A percentile compares a stretch with the other conserved stretches of the same genome.
Conservation (phyloP, 2,329 filamentous ascomycete genomes). For the Harringtonia aguacate region DNA sequence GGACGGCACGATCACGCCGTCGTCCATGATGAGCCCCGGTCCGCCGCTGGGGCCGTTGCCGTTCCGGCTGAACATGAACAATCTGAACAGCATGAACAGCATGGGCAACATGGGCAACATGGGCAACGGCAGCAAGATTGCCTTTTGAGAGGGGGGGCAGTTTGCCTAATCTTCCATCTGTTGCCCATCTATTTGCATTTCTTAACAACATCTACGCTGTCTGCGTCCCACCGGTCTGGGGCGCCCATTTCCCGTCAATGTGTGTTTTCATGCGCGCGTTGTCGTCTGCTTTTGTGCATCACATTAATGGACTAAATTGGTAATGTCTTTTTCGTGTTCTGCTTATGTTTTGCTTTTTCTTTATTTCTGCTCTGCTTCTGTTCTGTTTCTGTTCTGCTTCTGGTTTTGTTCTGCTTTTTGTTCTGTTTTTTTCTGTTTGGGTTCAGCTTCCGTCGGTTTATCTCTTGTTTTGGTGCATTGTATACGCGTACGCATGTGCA, state of each 20-base stretch:
- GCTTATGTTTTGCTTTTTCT: neutral
- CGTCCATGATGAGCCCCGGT: constrained; percentile 19
- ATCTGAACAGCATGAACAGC: no score
- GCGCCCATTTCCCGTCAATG: no score
- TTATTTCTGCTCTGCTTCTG: neutral
- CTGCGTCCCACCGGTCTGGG: no score
- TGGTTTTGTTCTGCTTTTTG: neutral
- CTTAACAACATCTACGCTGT: no score
- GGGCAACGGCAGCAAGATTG: constrained; percentile 14
- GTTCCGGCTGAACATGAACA: constrained; percentile 19
- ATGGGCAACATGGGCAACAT: no score
- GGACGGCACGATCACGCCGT: constrained; percentile 19
- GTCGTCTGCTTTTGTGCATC: neutral
- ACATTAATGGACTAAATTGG: neutral
- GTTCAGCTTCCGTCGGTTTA: neutral
- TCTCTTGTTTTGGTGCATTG: neutral
- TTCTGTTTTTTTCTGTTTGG: neutral
- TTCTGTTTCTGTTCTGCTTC: neutral
- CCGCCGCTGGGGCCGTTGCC: constrained; percentile 14
- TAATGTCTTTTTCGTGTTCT: constrained; percentile 2
- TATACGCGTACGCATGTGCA: neutral
- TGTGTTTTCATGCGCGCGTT: neutral
- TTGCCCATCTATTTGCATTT: neutral
- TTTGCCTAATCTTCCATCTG: neutral
- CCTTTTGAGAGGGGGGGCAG: constrained; percentile 12